Base-by-base conservation (phyloP, 2,329 filamentous ascomycete species). In the Alternaria arbusti region DNA sequence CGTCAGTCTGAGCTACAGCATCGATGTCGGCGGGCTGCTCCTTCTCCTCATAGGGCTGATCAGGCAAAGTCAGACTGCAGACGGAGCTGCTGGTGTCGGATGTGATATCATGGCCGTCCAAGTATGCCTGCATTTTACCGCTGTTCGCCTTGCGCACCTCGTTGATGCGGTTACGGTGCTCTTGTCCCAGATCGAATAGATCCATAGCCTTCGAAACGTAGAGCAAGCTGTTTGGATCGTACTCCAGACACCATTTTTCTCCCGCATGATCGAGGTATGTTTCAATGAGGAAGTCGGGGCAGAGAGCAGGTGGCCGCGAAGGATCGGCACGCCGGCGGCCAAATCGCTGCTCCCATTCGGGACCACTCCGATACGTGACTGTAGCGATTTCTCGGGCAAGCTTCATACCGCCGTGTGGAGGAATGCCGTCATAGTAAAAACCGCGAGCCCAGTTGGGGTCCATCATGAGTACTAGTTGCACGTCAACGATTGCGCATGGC, bases 171-270 rank as follows among this genome's bases (percentile, higher is more conserved):
- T 83, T 80, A 76, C 94, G 92, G 75, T 91, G 89, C 44, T 88
- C 86, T 51, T 84, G 84, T 23, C 96, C 94, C 0, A 99, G 87
- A 74, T 99, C 96, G 79, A 99, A 99, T 12, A 99, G 85, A 77
- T 99, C 96, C 96, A 99, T 99, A 6, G 96, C 96, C 82, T 99
- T 99, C 79, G 93, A 97, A 60, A 99, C 93, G 79, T 99, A 99
- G 3, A 99, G 85, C 43, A 98, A 83, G 75, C 94, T 97, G 81
- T 99, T 99, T 25, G 96, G 89, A 74, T 99, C 96, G 78, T 98
- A 98, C 67, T 96, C 94, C 25, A 99, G 86, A 77, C 94, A 97
- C 84, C 97, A 99, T 81, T 99, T 99, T 83, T 99, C 96, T 20
- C 96, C 96, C 0, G 96, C 96, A 75, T 99, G 96, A 80, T 99